These are phyloP conservation scores for Moelleriella libera DNA, from an alignment of 2,329 filamentous ascomycete species.

Conservation along the genomic window DNA sequence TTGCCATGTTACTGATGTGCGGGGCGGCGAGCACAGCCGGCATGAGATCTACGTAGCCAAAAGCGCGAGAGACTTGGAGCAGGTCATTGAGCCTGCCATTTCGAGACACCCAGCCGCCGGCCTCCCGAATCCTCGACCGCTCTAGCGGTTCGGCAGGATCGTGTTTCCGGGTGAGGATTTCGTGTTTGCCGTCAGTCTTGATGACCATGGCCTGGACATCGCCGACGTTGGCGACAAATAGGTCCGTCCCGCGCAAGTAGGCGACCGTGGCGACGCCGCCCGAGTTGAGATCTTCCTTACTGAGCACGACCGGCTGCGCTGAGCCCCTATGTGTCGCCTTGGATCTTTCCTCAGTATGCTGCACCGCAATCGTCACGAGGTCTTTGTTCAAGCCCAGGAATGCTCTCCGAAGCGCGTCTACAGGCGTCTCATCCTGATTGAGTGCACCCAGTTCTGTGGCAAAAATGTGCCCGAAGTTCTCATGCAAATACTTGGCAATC, in stretches of 20 bases:
- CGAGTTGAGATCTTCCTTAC: slow-evolving; percentile 76
- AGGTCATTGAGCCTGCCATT: slow-evolving; percentile 88
- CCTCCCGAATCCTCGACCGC: slow-evolving; percentile 79
- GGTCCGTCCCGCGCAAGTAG: slow-evolving; percentile 77
- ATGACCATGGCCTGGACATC: slow-evolving; percentile 94
- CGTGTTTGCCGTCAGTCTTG: slow-evolving; percentile 71
- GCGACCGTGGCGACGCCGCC: slow-evolving; percentile 86
- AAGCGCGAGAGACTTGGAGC: slow-evolving; percentile 83
- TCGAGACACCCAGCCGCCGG: slow-evolving; percentile 88
- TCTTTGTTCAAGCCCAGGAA: slow-evolving; percentile 92
- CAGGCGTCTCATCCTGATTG: slow-evolving; percentile 57
- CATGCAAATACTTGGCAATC: slow-evolving; percentile 90
- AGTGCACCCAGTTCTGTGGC: slow-evolving; percentile 65
- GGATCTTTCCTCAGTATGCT: slow-evolving; percentile 62
- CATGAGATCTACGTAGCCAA: slow-evolving; percentile 87
- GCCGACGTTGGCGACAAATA: slow-evolving; percentile 90
- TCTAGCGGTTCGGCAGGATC: slow-evolving; percentile 80
- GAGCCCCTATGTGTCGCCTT: slow-evolving; percentile 56
- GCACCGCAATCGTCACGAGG: slow-evolving; percentile 69
- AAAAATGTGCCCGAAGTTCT: slow-evolving; percentile 84
- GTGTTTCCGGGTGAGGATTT: slow-evolving; percentile 78
- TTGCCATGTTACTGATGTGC: slow-evolving; percentile 60
- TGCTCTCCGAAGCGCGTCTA: slow-evolving; percentile 71
- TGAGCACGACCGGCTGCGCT: slow-evolving; percentile 60
- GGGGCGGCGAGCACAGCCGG: slow-evolving; percentile 88